Conservation (phyloP, 495 filamentous ascomycete species). For the Talaromyces stipitatus region DNA sequence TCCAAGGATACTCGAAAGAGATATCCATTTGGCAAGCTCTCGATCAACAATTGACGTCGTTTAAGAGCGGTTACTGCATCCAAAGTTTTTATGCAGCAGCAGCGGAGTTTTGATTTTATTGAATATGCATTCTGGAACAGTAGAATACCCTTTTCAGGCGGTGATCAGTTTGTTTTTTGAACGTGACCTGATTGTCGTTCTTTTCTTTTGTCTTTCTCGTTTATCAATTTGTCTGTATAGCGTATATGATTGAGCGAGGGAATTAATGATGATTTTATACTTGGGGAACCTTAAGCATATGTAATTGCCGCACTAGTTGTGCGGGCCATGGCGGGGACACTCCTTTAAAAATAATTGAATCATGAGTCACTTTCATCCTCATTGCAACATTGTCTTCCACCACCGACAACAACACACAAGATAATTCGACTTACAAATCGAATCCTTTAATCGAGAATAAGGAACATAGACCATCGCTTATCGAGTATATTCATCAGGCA, state of each 20-base stretch:
- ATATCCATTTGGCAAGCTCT: conserved; percentile 27
- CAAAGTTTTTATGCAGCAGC: not conserved
- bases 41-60: conserved; percentile 18
- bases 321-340: not conserved
- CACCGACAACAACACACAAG: not conserved
- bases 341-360: not conserved
- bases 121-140: not conserved
- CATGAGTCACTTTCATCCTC: not conserved
- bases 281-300: no score
- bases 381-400: not conserved
- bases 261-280: not conserved
- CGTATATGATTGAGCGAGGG: not conserved
- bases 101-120: not conserved
- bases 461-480: no score
- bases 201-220: conserved; percentile 10
- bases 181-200: conserved; percentile 5
- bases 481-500: not conserved
- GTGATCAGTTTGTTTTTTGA: not conserved
- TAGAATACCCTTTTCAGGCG: conserved; percentile 7
- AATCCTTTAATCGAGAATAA: not conserved
- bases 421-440: not conserved
- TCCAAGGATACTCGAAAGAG: conserved; percentile 17
- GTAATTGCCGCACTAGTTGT: not conserved
- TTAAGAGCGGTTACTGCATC: not conserved
- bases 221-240: conserved; percentile 14